A percentile compares a stretch with the other conserved stretches of the same genome.
Conservation (phyloP, 73 alveolate species). For the Vitrella brassicaformis region DNA sequence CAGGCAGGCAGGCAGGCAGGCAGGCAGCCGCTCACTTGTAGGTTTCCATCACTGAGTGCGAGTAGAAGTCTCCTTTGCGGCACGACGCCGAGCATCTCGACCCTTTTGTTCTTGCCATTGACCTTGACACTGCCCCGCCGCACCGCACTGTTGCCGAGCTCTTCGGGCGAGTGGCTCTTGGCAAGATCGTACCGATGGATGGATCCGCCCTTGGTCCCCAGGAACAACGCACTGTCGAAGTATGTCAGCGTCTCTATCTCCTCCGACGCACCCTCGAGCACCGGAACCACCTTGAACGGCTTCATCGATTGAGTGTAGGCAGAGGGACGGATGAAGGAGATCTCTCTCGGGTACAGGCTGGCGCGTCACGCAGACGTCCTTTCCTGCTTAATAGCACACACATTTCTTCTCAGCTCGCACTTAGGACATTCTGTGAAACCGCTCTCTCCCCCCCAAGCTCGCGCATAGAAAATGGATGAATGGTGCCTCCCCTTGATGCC, state of each 20-base stretch:
- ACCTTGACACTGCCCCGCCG: not conserved
- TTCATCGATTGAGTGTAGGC: not conserved
- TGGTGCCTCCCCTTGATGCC: too few species aligned
- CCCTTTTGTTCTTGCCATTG: not conserved
- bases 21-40: too few species aligned
- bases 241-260: not conserved
- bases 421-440: too few species aligned
- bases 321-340: too few species aligned
- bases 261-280: not conserved
- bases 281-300: not conserved
- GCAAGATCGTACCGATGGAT: not conserved
- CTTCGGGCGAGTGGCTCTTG: not conserved
- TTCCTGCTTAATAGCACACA: too few species aligned
- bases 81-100: not conserved
- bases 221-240: not conserved
- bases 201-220: not conserved
- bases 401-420: too few species aligned
- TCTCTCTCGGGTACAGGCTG: too few species aligned
- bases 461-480: too few species aligned
- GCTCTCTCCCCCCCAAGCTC: too few species aligned
- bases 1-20: not conserved
- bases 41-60: too few species aligned
- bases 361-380: too few species aligned
- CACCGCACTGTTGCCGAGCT: not conserved
- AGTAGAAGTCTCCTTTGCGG: not conserved